These are phyloP conservation scores for Keithomyces neogunnii DNA, from an alignment of 2,329 filamentous ascomycete genomes.

Conservation along the genomic window DNA sequence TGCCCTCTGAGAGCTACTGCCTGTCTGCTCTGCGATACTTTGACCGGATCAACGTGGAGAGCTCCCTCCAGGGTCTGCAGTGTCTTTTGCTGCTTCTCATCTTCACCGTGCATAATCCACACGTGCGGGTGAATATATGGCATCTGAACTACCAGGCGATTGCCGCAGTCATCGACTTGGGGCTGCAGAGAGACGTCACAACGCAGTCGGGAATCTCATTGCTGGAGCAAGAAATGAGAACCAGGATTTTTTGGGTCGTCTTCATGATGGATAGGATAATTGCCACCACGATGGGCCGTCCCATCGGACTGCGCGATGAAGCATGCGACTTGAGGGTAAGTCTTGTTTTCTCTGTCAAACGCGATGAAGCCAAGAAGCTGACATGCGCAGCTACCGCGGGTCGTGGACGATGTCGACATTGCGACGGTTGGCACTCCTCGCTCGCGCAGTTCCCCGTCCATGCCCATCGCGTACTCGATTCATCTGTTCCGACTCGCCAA, in stretches of 20 bases:
- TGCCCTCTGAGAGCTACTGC: constrained; percentile 41
- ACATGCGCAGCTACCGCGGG: constrained; percentile 3
- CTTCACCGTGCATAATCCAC: constrained; percentile 42
- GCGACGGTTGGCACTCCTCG: too few species aligned
- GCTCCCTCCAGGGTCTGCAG: constrained; percentile 39
- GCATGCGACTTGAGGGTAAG: constrained; percentile 41
- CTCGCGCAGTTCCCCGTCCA: neutral
- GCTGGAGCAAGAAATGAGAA: constrained; percentile 44
- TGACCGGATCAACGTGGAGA: constrained; percentile 37
- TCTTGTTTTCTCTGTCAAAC: too few species aligned
- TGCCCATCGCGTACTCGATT: constrained; percentile 31
- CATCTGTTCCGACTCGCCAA: constrained; percentile 39
- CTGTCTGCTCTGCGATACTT: constrained; percentile 37
- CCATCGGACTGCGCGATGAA: constrained; percentile 46
- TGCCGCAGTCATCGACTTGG: constrained; percentile 40
- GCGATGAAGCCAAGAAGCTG: constrained; percentile 5
- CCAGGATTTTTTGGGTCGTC: constrained; percentile 45
- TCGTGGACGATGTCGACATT: too few species aligned
- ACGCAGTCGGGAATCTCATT: constrained; percentile 32
- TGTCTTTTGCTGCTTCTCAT: constrained; percentile 37
- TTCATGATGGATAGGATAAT: constrained; percentile 42
- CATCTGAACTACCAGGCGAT: constrained; percentile 48
- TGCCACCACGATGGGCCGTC: constrained; percentile 47
- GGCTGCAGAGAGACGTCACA: constrained; percentile 40
- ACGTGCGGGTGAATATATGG: constrained; percentile 41